phyloP scores from a whole-genome alignment of 2,329 filamentous ascomycete species.

The Cephalotrichum gorgonifer region DNA sequence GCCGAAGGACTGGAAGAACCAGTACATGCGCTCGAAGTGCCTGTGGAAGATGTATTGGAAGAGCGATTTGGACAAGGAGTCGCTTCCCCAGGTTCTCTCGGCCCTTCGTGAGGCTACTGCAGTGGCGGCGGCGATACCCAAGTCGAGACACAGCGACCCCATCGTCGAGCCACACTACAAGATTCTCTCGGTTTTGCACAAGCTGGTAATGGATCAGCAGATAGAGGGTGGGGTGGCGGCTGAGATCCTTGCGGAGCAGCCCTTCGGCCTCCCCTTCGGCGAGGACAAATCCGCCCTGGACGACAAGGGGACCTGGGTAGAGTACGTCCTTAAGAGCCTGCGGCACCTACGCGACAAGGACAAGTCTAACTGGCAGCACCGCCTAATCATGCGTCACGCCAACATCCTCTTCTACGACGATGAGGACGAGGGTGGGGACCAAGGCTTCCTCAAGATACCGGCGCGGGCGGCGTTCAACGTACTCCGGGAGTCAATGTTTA shows the following conservation, averaged over 20 bases:
- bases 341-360: conserved; percentile 56
- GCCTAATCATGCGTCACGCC: conserved; percentile 69
- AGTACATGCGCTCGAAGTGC: conserved; percentile 52
- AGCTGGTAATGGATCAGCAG: conserved; percentile 54
- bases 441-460: conserved; percentile 33
- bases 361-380: conserved; percentile 92
- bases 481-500: conserved; percentile 65
- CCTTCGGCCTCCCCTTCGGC: conserved; percentile 36
- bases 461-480: conserved; percentile 74
- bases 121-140: conserved; percentile 39
- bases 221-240: conserved; percentile 37
- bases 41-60: conserved; percentile 55
- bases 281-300: conserved; percentile 36
- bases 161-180: conserved; percentile 91
- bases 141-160: conserved; percentile 56
- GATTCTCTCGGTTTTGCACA: conserved; percentile 71
- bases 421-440: conserved; percentile 20
- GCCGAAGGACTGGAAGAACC: conserved; percentile 49
- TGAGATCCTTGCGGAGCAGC: conserved; percentile 43
- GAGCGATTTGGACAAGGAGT: conserved; percentile 32
- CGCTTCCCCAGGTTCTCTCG: conserved; percentile 30
- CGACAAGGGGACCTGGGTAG: conserved; percentile 52
- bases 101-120: conserved; percentile 41
- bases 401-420: conserved; percentile 41
- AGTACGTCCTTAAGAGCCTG: conserved; percentile 41